Percentiles rank a stretch among this genome's conserved stretches.
phyloP scores from a whole-genome alignment of 164 flowering plant genomes.

The Brasenia schreberi region DNA sequence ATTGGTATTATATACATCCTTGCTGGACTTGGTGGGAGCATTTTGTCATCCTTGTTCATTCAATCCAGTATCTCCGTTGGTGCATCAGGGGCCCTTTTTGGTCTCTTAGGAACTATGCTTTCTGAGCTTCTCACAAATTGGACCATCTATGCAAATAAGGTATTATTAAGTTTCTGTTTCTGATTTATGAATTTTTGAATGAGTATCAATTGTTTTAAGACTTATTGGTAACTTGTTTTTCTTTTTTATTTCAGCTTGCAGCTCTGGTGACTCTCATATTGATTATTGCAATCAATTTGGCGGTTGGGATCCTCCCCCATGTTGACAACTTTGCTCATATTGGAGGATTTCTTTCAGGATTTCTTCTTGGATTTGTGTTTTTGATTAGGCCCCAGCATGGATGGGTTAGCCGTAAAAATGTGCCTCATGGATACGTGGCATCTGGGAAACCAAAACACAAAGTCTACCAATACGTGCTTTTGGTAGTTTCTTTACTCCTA shows the following conservation, averaged over 20 bases:
- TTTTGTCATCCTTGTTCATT: conserved; percentile 66
- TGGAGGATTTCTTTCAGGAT: conserved; percentile 86
- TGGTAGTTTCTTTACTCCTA: conserved; percentile 52
- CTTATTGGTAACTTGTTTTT: too few species aligned
- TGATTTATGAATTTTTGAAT: background rate
- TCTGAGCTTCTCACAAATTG: conserved; percentile 86
- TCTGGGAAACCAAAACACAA: conserved; percentile 42
- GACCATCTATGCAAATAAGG: conserved; percentile 91
- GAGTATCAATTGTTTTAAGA: too few species aligned
- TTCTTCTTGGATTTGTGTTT: conserved; percentile 86
- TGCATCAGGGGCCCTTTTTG: conserved; percentile 95
- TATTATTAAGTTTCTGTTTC: conserved; percentile 7
- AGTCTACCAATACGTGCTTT: conserved; percentile 62
- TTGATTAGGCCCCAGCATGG: conserved; percentile 89
- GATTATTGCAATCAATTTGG: conserved; percentile 60
- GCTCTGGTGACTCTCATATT: conserved; percentile 58
- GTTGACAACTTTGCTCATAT: conserved; percentile 96
- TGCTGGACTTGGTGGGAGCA: conserved; percentile 78
- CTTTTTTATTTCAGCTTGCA: conserved; percentile 33
- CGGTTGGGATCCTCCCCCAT: conserved; percentile 80
- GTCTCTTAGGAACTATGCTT: conserved; percentile 79
- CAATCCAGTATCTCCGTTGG: conserved; percentile 71
- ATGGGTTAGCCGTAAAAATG: conserved; percentile 58
- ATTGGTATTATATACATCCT: conserved; percentile 59
- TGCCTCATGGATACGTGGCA: conserved; percentile 20